Evolutionary conservation across 2,329 filamentous ascomycete species (phyloP).

Genomic region (Colletotrichum shisoi): DNA sequence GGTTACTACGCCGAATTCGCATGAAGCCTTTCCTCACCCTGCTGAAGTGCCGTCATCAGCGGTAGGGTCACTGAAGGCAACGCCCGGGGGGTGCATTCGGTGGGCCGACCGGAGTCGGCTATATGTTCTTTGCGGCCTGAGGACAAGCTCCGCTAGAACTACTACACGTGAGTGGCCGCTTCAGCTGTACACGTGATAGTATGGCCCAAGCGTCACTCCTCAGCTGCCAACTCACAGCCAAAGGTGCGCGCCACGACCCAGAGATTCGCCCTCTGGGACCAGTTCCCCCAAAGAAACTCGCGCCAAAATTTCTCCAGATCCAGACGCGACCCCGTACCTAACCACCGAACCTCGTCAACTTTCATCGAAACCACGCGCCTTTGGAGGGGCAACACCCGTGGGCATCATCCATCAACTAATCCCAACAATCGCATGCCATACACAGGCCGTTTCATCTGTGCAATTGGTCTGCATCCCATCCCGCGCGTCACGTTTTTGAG

Average conservation of each 20-base stretch:
- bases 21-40: constrained; percentile 30
- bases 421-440: constrained; percentile 23
- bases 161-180: background rate
- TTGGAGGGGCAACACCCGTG: constrained; percentile 22
- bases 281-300: constrained; percentile 41
- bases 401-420: constrained; percentile 29
- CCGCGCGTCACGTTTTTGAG: constrained; percentile 33
- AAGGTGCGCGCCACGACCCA: constrained; percentile 4
- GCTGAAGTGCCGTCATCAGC: constrained; percentile 33
- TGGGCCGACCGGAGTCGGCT: background rate
- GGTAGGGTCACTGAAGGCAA: background rate
- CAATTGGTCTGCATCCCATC: constrained; percentile 21
- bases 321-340: constrained; percentile 42
- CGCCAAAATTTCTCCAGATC: constrained; percentile 52
- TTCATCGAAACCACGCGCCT: constrained; percentile 34
- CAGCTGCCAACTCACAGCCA: background rate
- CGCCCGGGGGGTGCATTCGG: constrained; percentile 9
- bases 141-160: background rate
- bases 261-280: background rate
- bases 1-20: constrained; percentile 42
- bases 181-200: background rate
- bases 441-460: background rate
- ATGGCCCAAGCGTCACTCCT: background rate
- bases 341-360: constrained; percentile 29
- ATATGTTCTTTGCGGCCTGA: constrained; percentile 16